Evolutionary conservation across 2,329 filamentous ascomycete genomes (phyloP).

Genomic region (Didymella pinodella): DNA sequence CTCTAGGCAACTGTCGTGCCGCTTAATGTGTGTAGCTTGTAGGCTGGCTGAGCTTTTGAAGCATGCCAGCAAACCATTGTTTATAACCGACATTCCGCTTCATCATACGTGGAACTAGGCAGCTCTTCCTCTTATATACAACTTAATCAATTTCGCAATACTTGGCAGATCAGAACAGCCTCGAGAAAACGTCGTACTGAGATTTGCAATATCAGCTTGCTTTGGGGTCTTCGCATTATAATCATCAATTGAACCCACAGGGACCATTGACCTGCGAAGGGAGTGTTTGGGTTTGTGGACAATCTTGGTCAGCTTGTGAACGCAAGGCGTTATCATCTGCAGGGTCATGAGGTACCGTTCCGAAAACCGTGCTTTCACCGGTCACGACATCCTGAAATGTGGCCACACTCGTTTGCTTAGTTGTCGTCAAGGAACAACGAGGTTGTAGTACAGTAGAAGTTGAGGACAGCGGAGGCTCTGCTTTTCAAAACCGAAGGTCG

Average conservation of each 20-base stretch:
- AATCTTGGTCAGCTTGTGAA: not conserved
- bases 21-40: too few relatives aligned
- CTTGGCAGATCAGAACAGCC: not conserved
- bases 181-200: not conserved
- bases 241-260: not conserved
- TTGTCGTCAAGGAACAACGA: not conserved
- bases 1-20: too few relatives aligned
- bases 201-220: not conserved
- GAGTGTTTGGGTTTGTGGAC: not conserved
- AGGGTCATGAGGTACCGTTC: not conserved
- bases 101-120: not conserved
- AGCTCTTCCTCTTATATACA: not conserved
- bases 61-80: too few relatives aligned
- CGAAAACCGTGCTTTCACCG: not conserved
- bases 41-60: too few relatives aligned
- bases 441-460: not conserved
- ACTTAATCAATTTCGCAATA: not conserved
- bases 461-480: not conserved
- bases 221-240: not conserved
- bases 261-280: not conserved
- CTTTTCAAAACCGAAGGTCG: not conserved
- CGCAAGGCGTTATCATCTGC: not conserved
- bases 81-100: too few relatives aligned
- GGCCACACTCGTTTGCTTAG: not conserved
- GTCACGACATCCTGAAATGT: not conserved